phyloP scores from a whole-genome alignment of 805 yeast genomes.

The Kluyveromyces wickerhamii region DNA sequence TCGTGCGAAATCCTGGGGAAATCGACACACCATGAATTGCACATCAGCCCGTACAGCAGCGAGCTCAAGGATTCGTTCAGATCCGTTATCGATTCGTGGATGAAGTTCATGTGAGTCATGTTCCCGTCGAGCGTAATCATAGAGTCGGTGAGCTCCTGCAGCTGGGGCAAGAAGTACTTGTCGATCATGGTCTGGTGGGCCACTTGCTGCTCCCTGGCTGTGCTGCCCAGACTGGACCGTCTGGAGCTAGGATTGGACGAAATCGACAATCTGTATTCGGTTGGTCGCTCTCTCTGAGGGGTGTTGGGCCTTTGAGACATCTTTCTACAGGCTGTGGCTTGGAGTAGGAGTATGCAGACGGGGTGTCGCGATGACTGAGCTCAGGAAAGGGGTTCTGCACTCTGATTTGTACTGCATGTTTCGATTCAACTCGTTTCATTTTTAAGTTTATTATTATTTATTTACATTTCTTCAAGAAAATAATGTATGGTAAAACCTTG shows the following conservation, averaged over 20 bases:
- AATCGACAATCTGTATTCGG: conserved; percentile 35
- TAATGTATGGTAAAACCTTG: no score
- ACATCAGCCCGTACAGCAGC: conserved; percentile 68
- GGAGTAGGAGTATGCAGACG: no score
- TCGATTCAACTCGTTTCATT: no score
- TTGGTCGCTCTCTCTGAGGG: conserved; percentile 12
- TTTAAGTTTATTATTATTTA: no score
- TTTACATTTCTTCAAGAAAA: no score
- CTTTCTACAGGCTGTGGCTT: no score
- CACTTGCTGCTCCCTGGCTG: conserved; percentile 4
- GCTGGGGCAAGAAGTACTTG: conserved; percentile 35
- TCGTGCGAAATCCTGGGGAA: conserved; percentile 35
- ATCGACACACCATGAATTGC: conserved; percentile 85
- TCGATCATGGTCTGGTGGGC: conserved; percentile 15
- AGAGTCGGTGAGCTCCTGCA: conserved; percentile 41
- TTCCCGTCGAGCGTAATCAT: conserved; percentile 50
- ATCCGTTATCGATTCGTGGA: conserved; percentile 53
- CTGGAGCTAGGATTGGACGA: conserved; percentile 31
- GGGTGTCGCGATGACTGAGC: no score
- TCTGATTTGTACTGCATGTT: no score
- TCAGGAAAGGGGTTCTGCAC: no score
- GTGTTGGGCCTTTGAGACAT: conserved; percentile 3
- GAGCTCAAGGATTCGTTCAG: conserved; percentile 77
- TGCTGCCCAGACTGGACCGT: conserved; percentile 24
- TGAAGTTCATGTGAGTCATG: conserved; percentile 45